A percentile compares a stretch with the other conserved stretches of the same genome.
Conservation (phyloP, 352 stramenopile species). For the Aphanomyces stellatus region DNA sequence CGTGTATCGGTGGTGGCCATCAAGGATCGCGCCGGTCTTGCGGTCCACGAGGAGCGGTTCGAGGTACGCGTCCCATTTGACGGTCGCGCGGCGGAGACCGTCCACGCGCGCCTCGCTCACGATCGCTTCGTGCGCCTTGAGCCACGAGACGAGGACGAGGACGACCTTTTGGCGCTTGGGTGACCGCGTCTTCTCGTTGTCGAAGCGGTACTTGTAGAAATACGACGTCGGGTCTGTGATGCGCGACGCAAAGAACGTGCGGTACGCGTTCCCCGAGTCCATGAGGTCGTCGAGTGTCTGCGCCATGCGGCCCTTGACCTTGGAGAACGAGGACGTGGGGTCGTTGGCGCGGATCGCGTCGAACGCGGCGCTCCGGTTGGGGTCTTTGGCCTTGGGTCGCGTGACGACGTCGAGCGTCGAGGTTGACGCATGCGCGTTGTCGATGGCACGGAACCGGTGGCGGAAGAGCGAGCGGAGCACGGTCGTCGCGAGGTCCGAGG, state of each 20-base stretch:
- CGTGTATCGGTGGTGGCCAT: conserved; percentile 79
- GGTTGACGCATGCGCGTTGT: conserved; percentile 17
- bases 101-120: conserved; percentile 83
- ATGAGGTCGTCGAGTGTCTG: conserved; percentile 76
- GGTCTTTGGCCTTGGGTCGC: conserved; percentile 34
- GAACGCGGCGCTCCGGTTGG: conserved; percentile 62
- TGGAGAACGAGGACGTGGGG: conserved; percentile 68
- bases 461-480: conserved; percentile 67
- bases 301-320: conserved; percentile 35
- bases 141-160: conserved; percentile 52
- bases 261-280: conserved; percentile 49
- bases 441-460: conserved; percentile 53
- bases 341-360: conserved; percentile 77
- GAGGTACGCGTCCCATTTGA: conserved; percentile 74
- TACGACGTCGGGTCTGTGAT: conserved; percentile 83
- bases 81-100: conserved; percentile 57
- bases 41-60: conserved; percentile 72
- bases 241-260: conserved; percentile 64
- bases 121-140: conserved; percentile 79
- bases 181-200: conserved; percentile 49
- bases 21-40: conserved; percentile 64
- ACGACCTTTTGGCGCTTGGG: conserved; percentile 53
- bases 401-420: conserved; percentile 68
- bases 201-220: conserved; percentile 86
- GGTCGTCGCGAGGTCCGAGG: conserved; percentile 58